Percentiles rank a stretch among this genome's conserved stretches.
Conservation (phyloP, 1,284 basidiomycete genomes). For the Boletus sp. region DNA sequence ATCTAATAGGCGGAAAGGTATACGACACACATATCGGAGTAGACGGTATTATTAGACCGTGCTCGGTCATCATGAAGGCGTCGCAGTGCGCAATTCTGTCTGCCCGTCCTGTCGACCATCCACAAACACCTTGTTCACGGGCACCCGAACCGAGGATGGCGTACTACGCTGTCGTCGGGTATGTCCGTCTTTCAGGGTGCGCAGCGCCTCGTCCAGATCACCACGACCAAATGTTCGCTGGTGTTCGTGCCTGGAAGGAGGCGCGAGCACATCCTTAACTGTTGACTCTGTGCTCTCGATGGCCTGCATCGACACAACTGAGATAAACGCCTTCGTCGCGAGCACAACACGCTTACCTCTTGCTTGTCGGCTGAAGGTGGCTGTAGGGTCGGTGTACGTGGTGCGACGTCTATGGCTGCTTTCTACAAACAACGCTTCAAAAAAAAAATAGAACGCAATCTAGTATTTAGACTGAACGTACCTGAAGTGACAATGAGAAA, state of each 20-base stretch:
- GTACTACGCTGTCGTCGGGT: constrained; percentile 46
- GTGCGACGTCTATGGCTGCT: constrained; percentile 69
- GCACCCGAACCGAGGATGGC: constrained; percentile 39
- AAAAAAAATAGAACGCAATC: background rate
- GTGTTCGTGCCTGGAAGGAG: constrained; percentile 28
- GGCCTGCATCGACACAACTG: constrained; percentile 11
- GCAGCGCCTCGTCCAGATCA: constrained; percentile 77
- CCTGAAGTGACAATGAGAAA: constrained; percentile 73
- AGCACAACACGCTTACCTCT: constrained; percentile 7
- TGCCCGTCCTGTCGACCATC: constrained; percentile 44
- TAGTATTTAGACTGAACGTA: constrained; percentile 21
- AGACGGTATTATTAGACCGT: background rate
- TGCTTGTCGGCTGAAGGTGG: constrained; percentile 2
- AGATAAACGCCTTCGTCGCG: background rate
- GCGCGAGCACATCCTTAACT: constrained; percentile 5
- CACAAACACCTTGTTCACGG: constrained; percentile 74
- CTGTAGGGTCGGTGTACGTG: constrained; percentile 24
- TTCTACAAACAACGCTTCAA: constrained; percentile 57
- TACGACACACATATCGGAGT: background rate
- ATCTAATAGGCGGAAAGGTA: background rate
- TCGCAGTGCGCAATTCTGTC: constrained; percentile 1
- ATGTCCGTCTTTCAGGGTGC: constrained; percentile 70
- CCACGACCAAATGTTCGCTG: constrained; percentile 63
- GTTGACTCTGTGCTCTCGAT: background rate
- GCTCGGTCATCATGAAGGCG: background rate